Evolutionary conservation across 805 yeast genomes (phyloP), one percentile per base, ranked within the genome.

Genomic region (Lachancea kluyveri): DNA sequence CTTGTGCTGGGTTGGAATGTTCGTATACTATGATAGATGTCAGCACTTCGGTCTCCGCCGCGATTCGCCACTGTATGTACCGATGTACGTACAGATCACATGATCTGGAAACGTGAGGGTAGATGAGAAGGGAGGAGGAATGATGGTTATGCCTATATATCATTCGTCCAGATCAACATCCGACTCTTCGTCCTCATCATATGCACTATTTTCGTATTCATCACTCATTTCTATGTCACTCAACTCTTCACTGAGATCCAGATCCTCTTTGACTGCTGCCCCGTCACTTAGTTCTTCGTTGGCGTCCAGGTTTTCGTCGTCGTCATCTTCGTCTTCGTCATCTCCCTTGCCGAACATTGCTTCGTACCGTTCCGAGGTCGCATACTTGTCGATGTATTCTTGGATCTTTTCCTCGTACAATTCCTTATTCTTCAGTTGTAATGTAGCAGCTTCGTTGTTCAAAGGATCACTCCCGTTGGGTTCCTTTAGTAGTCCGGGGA

Each of bases 391-490:
- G 16, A 88, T 94, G 48, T 85, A 84, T 22, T 70, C 73, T 50
- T 69, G 75, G 5, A 92, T 94, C 43, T 73, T 77, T 31, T 67
- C 74, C 30, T 72, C 74, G 53, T 90, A 90, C 31, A 68, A 60
- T 16, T 67, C 62, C 39, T 75, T 78, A 47, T 86, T 85, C 35
- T 77, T 71, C 40, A 79, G 66, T 65, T 83, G 76, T 34, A 90
- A 60, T 10, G 80, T 75, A 5, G 94, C 84, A 0, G 97, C 97
- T 38, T 83, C 92, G 8, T 87, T 78, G 50, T 90, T 90, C 41
- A 90, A 68, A 1, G 98, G 98, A 56, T 90, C 98, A 9, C 90
- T 67, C 1, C 97, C 90, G 51, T 90, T 90, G 12, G 97, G 96
- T 51, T 90, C 92, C 34, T 88, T 73, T 40, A 90, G 65, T 36